A percentile compares a stretch with the other conserved stretches of the same genome.
These are phyloP conservation scores for Inga oerstediana DNA, from an alignment of 306 rosid genomes.

Conservation along the genomic window DNA sequence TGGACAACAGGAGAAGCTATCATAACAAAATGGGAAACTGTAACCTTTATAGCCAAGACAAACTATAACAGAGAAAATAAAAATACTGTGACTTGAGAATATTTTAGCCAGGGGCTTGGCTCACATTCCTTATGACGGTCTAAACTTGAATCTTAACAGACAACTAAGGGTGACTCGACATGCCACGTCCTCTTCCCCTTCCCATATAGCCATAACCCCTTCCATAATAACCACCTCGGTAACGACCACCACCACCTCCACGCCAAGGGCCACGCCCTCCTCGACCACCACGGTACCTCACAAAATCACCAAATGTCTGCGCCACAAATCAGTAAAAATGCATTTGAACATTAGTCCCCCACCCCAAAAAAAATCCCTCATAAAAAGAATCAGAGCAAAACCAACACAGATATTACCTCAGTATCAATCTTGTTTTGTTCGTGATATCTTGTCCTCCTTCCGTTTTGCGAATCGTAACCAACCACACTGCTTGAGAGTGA, in stretches of 20 bases:
- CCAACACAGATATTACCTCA: slow-evolving; percentile 54
- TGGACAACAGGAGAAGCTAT: slow-evolving; percentile 33
- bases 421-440: slow-evolving; percentile 88
- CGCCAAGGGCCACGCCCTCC: slow-evolving; percentile 78
- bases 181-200: slow-evolving; percentile 78
- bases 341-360: slow-evolving; percentile 13
- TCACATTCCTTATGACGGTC: slow-evolving; percentile 27
- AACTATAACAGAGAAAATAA: slow-evolving; percentile 19
- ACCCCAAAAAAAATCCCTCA: not conserved
- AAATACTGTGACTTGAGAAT: slow-evolving; percentile 28
- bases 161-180: slow-evolving; percentile 48
- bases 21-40: slow-evolving; percentile 14
- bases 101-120: slow-evolving; percentile 24
- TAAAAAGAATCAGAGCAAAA: slow-evolving; percentile 9
- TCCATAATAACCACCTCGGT: slow-evolving; percentile 80
- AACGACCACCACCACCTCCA: slow-evolving; percentile 90
- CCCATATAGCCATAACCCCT: slow-evolving; percentile 67
- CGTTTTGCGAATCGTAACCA: slow-evolving; percentile 59
- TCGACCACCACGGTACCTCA: slow-evolving; percentile 80
- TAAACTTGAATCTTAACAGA: slow-evolving; percentile 22
- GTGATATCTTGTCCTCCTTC: slow-evolving; percentile 79
- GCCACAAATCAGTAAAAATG: slow-evolving; percentile 37
- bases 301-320: slow-evolving; percentile 90
- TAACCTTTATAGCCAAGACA: slow-evolving; percentile 49
- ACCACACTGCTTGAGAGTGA: slow-evolving; percentile 60